A percentile compares a stretch with the other conserved stretches of the same genome.
Conservation (phyloP, 192 early-diverging fungal species). For the Backusella morwellensis region DNA sequence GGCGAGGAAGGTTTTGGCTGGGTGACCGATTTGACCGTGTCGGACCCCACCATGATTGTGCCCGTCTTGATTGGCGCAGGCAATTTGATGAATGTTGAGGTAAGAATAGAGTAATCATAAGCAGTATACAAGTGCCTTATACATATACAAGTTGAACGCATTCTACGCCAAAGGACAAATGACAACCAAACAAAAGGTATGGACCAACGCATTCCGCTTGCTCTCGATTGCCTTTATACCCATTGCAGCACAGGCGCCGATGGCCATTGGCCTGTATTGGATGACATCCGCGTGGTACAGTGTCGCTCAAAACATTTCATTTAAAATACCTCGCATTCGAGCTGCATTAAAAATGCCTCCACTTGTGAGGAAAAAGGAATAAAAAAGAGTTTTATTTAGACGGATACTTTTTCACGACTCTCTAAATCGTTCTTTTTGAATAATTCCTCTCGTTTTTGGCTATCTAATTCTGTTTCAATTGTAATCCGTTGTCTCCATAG, state of each 20-base stretch:
- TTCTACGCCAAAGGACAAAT: constrained; percentile 36
- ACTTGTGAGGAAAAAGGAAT: neutral
- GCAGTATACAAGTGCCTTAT: too few species aligned
- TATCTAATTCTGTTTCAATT: neutral
- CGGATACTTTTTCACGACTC: neutral
- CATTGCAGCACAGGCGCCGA: constrained; percentile 65
- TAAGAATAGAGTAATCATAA: constrained; percentile 9
- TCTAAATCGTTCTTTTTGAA: neutral
- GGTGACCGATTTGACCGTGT: constrained; percentile 60
- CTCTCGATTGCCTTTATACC: constrained; percentile 62
- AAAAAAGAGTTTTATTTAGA: neutral
- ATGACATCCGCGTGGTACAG: constrained; percentile 64
- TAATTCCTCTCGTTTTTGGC: neutral
- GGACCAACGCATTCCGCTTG: constrained; percentile 51
- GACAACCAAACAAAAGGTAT: constrained; percentile 38
- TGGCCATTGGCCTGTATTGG: constrained; percentile 73
- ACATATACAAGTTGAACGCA: constrained; percentile 32
- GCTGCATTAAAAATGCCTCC: constrained; percentile 26
- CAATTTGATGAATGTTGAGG: constrained; percentile 73
- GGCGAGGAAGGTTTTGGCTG: constrained; percentile 56
- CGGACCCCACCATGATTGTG: constrained; percentile 67
- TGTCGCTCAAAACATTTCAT: constrained; percentile 57
- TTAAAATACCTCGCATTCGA: constrained; percentile 46
- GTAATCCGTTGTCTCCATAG: neutral
- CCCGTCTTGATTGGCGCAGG: constrained; percentile 63